Percentiles rank a stretch among this genome's conserved stretches.
phyloP scores from a whole-genome alignment of 768 basidiomycete species.

The Trametes meyenii region DNA sequence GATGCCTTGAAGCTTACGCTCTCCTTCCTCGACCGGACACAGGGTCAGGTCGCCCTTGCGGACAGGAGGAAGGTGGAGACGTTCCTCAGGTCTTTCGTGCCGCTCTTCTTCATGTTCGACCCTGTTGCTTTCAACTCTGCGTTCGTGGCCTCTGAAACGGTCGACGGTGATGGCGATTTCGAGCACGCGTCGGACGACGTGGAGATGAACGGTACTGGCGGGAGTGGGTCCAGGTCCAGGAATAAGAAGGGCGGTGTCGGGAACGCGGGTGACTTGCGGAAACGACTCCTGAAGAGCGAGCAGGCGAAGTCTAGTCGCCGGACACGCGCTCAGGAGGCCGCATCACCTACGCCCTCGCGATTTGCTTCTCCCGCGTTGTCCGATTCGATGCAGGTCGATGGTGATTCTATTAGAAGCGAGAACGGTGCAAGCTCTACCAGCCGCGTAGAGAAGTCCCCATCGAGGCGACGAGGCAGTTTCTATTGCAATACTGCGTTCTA shows the following conservation, averaged over 20 bases:
- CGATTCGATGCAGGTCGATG: slow-evolving; percentile 42
- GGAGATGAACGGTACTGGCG: slow-evolving; percentile 36
- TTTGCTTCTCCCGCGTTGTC: slow-evolving; percentile 61
- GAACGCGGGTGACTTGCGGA: slow-evolving; percentile 62
- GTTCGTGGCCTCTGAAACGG: slow-evolving; percentile 59
- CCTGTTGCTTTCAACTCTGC: slow-evolving; percentile 68
- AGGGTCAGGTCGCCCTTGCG: slow-evolving; percentile 65
- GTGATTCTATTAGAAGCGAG: slow-evolving; percentile 30
- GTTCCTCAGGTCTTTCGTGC: slow-evolving; percentile 59
- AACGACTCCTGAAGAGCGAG: slow-evolving; percentile 81
- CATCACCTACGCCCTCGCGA: slow-evolving; percentile 59
- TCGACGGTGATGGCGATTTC: slow-evolving; percentile 57
- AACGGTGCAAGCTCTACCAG: slow-evolving; percentile 6
- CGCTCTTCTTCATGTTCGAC: slow-evolving; percentile 56
- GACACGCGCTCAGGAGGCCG: slow-evolving; percentile 55
- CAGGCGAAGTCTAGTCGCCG: slow-evolving; percentile 76
- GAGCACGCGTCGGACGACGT: slow-evolving; percentile 41
- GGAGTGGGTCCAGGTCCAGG: slow-evolving; percentile 39
- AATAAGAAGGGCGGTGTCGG: slow-evolving; percentile 35
- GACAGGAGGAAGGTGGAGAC: slow-evolving; percentile 85
- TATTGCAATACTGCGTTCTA: slow-evolving; percentile 93
- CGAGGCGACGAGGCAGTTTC: slow-evolving; percentile 63
- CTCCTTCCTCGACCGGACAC: slow-evolving; percentile 88
- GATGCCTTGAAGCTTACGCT: slow-evolving; percentile 89
- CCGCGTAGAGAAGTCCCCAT: slow-evolving; percentile 32